Evolutionary conservation across 257 asterid genomes (phyloP), one percentile per base, ranked within the genome.

Genomic region (Gynochthodes officinalis): DNA sequence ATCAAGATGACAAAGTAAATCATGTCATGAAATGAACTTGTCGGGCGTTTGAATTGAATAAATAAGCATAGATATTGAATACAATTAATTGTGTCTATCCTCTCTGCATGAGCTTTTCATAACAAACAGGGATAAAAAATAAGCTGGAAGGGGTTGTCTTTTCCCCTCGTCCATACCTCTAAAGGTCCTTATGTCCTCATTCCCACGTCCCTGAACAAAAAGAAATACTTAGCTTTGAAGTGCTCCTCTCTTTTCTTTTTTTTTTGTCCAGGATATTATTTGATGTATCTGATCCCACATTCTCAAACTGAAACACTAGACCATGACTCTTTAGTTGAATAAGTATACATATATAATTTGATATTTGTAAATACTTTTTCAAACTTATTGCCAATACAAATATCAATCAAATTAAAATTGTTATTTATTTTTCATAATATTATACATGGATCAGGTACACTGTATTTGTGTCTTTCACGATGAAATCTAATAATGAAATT

Each of bases 11-110:
- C 55, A 39, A n/a, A 43, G 13, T 37, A 44, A 52, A 35, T 23
- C 42, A 44, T 27, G 35, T 44, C 58, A 49, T 8, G 72, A 21
- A 33, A 67, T 58, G 62, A 32, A 57, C 42, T 37, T 57, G 78
- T 72, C 40, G 62, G 62, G n/a, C 1, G 23, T 30, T 74, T 40
- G 37, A 63, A 63, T 15, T 67, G 1, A 35, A 33, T 35, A 7
- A n/a, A 35, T 50, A 12, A 53, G 62, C 18, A 4, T 15, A 23
- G 52, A 35, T 4, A 53, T 64, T n/a, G 4, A 63, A 2, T 21
- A 8, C 64, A 69, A 58, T 27, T 53, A 15, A 21, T 69, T 69
- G 37, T 15, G 4, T 69, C 23, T 69, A 42, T 15, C 73, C 59
- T 67, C 50, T 5, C 33, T 52, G 40, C 19, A 49, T 35, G 50